Evolutionary conservation across 768 basidiomycete species (phyloP).

Genomic region (Rhodosporidiobolus sp.): DNA sequence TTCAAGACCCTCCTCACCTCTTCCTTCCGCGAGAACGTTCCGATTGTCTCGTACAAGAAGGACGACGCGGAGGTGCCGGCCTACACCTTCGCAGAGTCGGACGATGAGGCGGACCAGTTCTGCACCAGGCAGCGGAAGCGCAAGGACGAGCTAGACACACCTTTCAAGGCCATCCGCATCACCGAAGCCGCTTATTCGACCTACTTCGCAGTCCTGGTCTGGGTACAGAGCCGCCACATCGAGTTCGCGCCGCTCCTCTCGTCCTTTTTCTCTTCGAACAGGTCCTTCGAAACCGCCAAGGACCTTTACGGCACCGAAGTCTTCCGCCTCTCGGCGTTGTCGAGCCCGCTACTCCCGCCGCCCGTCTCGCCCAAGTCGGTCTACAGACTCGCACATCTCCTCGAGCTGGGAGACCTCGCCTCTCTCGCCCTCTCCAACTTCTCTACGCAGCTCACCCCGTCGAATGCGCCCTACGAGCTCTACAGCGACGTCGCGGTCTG

Average conservation of each 20-base stretch:
- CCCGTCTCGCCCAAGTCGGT: conserved; percentile 13
- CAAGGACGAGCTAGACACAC: background rate
- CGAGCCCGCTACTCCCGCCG: background rate
- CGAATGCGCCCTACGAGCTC: conserved; percentile 1
- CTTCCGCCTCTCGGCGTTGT: background rate
- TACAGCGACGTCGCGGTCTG: background rate
- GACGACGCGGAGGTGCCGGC: background rate
- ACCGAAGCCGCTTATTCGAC: background rate
- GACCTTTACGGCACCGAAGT: background rate
- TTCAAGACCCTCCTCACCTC: background rate
- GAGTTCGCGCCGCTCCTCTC: conserved; percentile 16
- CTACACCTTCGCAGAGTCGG: background rate
- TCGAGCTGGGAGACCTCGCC: background rate
- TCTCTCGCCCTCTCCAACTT: conserved; percentile 1
- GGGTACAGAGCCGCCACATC: conserved; percentile 2
- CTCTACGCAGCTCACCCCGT: background rate
- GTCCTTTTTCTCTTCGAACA: background rate
- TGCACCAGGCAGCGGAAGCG: no score
- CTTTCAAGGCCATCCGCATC: conserved; percentile 1
- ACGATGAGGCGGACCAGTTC: conserved; percentile 10
- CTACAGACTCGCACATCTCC: conserved; percentile 21
- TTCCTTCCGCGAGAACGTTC: no score
- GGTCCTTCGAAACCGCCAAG: background rate
- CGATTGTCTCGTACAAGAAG: no score
- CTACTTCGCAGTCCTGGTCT: conserved; percentile 16